Evolutionary conservation across 108 stramenopile species (phyloP).

Genomic region (Cyclotella baltica): DNA sequence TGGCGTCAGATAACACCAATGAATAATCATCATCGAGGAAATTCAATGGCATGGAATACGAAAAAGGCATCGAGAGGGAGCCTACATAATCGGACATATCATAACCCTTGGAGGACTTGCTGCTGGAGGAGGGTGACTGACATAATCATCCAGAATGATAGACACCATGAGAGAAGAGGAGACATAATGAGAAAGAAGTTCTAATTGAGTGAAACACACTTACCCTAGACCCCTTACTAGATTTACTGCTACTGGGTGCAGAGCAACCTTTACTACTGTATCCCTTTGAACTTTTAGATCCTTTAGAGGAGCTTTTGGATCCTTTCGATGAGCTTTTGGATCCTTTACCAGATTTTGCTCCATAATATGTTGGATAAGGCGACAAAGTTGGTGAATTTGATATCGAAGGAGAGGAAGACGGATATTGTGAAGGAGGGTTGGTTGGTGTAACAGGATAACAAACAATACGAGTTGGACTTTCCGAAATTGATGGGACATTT

Average conservation of each 20-base stretch:
- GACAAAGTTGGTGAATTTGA: neutral
- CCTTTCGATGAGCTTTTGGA: neutral
- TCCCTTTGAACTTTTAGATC: neutral
- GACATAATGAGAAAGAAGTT: neutral
- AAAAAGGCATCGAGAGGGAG: no score
- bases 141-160: neutral
- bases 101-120: neutral
- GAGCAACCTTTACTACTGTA: neutral
- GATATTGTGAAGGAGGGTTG: neutral
- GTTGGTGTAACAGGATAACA: neutral
- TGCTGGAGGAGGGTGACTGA: neutral
- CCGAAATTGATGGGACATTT: neutral
- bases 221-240: neutral
- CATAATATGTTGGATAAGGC: neutral
- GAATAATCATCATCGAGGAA: neutral
- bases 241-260: neutral
- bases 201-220: neutral
- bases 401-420: neutral
- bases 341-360: neutral
- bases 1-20: neutral
- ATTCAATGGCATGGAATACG: neutral
- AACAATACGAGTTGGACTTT: neutral
- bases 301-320: neutral
- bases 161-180: neutral
- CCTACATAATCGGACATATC: neutral